These are phyloP conservation scores for Lactarius trivialis DNA, from an alignment of 768 basidiomycete genomes.

Conservation along the genomic window DNA sequence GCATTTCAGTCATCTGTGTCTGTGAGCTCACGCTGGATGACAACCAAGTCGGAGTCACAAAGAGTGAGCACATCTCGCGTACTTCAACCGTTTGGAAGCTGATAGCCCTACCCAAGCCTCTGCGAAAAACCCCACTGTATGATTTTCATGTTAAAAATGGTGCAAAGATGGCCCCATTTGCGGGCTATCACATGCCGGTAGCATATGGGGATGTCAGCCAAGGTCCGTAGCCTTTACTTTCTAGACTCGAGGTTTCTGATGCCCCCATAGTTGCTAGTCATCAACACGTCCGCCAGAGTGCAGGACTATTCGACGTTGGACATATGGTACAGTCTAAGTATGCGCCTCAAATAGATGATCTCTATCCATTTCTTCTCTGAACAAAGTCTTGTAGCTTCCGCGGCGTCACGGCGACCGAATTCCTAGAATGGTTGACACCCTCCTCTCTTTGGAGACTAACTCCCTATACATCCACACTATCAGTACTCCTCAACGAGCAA, in stretches of 20 bases:
- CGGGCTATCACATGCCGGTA: conserved; percentile 92
- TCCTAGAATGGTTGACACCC: conserved; percentile 87
- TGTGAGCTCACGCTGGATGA: not conserved
- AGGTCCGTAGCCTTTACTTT: conserved; percentile 38
- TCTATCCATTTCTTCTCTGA: not conserved
- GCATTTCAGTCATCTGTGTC: not conserved
- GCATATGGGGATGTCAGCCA: conserved; percentile 77
- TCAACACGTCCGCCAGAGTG: conserved; percentile 74
- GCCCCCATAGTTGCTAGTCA: conserved; percentile 70
- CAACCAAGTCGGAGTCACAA: conserved; percentile 4
- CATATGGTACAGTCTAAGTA: conserved; percentile 97
- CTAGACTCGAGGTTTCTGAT: not conserved
- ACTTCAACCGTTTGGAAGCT: not conserved
- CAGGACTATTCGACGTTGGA: conserved; percentile 92
- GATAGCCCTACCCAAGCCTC: conserved; percentile 11
- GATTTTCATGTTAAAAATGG: conserved; percentile 80
- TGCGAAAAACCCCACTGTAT: conserved; percentile 69
- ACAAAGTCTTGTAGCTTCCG: conserved; percentile 52
- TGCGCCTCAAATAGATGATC: conserved; percentile 22
- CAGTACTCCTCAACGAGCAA: conserved; percentile 77
- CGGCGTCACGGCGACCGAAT: conserved; percentile 67
- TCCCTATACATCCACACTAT: conserved; percentile 76
- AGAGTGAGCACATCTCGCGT: not conserved
- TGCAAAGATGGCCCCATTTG: conserved; percentile 96
- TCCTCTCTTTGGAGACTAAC: conserved; percentile 65